Conservation (phyloP, 208 protist species). For the Tritrichomonas foetus region DNA sequence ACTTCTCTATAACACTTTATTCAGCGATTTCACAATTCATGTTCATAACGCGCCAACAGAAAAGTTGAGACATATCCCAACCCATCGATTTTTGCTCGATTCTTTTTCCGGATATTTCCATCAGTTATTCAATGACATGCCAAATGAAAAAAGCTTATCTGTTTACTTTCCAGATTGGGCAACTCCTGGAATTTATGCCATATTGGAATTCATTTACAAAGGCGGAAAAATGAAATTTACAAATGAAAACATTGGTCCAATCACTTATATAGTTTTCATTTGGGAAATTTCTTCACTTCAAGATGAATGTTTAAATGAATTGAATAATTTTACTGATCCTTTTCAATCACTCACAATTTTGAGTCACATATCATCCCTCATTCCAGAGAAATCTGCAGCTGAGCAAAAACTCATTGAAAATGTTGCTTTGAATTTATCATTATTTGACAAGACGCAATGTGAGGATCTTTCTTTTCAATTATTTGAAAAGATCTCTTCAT, state of each 20-base stretch:
- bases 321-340: neutral
- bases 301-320: neutral
- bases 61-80: neutral
- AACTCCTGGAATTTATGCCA: neutral
- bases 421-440: neutral
- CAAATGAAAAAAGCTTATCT: neutral
- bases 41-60: neutral
- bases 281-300: neutral
- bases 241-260: neutral
- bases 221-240: neutral
- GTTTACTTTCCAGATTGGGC: constrained; percentile 20
- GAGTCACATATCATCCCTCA: neutral
- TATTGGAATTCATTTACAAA: neutral
- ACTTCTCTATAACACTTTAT: neutral
- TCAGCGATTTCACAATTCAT: constrained; percentile 5
- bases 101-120: neutral
- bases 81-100: neutral
- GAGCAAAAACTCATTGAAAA: neutral
- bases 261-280: neutral
- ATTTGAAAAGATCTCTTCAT: neutral
- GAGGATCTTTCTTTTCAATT: neutral
- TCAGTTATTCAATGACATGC: neutral
- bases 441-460: neutral
- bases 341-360: neutral
- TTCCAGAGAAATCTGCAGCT: neutral